A percentile compares a stretch with the other conserved stretches of the same genome.
Conservation (phyloP, 2,329 filamentous ascomycete genomes). For the Cladosporium sp. region DNA sequence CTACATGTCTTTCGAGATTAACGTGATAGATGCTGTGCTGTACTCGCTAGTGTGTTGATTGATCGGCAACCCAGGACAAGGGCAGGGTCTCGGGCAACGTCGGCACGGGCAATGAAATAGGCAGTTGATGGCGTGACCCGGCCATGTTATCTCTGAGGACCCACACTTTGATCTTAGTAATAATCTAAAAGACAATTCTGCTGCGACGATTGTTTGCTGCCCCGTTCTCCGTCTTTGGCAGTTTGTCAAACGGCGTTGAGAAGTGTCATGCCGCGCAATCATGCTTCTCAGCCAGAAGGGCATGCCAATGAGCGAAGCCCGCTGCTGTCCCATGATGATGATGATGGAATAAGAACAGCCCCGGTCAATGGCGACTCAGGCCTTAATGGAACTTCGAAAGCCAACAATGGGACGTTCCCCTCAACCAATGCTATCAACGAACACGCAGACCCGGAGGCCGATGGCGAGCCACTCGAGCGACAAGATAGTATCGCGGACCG, state of each 20-base stretch:
- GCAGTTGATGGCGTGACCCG: conserved; percentile 7
- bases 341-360: background rate
- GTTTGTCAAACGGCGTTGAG: background rate
- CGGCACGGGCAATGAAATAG: conserved; percentile 1
- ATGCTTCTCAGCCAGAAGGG: background rate
- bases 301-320: conserved; percentile 3
- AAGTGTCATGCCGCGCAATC: background rate
- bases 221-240: background rate
- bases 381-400: background rate
- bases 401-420: background rate
- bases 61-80: background rate
- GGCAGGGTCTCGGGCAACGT: background rate
- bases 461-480: conserved; percentile 34
- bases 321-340: background rate
- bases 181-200: background rate
- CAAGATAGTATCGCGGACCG: conserved; percentile 29
- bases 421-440: background rate
- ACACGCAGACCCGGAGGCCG: conserved; percentile 13
- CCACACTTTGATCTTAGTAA: background rate
- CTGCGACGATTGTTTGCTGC: background rate
- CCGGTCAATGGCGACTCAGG: background rate
- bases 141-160: conserved; percentile 1
- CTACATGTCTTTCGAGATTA: conserved; percentile 7
- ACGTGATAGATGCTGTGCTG: background rate
- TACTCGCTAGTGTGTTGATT: background rate